Conservation (phyloP, 441 rosid species). For the Caryocar brasiliense region DNA sequence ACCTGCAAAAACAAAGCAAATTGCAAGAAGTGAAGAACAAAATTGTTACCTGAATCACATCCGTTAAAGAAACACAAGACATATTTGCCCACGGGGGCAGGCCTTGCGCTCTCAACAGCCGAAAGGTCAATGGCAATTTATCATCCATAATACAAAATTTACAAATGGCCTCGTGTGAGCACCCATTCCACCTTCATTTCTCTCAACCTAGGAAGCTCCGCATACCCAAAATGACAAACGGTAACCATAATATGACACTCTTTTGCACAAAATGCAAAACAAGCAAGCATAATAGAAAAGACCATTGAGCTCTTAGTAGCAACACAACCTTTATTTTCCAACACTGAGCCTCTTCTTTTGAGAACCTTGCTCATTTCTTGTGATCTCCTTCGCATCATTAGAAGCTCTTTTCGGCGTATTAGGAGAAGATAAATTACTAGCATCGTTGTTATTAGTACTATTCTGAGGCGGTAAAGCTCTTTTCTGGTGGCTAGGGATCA, state of each 20-base stretch:
- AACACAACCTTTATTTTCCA: slow-evolving; percentile 9
- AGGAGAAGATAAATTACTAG: slow-evolving; percentile 5
- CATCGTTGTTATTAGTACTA: neutral
- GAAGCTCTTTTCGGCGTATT: slow-evolving; percentile 22
- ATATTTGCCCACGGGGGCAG: slow-evolving; percentile 89
- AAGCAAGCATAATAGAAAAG: too few relatives aligned
- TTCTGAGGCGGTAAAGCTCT: slow-evolving; percentile 18
- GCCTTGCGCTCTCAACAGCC: slow-evolving; percentile 61
- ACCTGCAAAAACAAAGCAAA: neutral
- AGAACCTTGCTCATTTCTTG: slow-evolving; percentile 12
- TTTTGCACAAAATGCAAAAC: too few relatives aligned
- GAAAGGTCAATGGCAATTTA: slow-evolving; percentile 42
- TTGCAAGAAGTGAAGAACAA: too few relatives aligned
- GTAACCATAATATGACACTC: slow-evolving; percentile 2
- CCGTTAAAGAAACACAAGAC: slow-evolving; percentile 64
- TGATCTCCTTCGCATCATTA: slow-evolving; percentile 4
- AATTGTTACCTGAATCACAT: slow-evolving; percentile 66
- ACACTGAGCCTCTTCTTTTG: slow-evolving; percentile 39
- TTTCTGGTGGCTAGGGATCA: slow-evolving; percentile 74
- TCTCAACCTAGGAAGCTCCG: slow-evolving; percentile 26
- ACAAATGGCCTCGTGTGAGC: slow-evolving; percentile 22
- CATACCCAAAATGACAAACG: neutral
- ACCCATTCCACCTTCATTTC: neutral
- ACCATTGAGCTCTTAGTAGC: too few relatives aligned
- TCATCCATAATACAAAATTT: slow-evolving; percentile 35